Conservation (phyloP, 768 basidiomycete genomes). For the Tulasnella sp. region DNA sequence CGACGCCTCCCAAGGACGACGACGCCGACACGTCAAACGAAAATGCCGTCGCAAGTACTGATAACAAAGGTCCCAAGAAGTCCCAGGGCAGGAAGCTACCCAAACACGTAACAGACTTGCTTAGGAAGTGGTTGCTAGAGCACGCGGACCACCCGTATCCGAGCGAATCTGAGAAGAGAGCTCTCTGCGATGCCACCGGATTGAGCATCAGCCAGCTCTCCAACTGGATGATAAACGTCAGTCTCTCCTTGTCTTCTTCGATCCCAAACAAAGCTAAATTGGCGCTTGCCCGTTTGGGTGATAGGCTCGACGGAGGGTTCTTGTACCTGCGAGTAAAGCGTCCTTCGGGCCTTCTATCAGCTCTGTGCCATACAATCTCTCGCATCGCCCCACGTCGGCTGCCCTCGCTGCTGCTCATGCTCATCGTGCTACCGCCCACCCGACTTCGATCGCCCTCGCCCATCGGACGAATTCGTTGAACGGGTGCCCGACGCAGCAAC, state of each 20-base stretch:
- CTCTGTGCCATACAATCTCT: neutral
- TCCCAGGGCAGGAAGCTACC: conserved; percentile 82
- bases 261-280: neutral
- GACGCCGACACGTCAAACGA: no score
- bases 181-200: conserved; percentile 72
- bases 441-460: neutral
- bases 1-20: no score
- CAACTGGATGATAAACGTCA: conserved; percentile 87
- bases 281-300: neutral
- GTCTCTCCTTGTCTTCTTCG: conserved; percentile 20
- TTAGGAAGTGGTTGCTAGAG: conserved; percentile 79
- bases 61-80: no score
- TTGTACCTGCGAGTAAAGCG: neutral
- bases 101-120: conserved; percentile 79
- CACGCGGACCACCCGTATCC: conserved; percentile 86
- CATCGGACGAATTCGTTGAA: no score
- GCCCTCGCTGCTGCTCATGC: neutral
- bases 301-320: neutral
- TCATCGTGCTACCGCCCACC: neutral
- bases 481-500: no score
- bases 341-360: neutral
- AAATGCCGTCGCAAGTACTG: no score
- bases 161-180: conserved; percentile 82
- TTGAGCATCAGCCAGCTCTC: conserved; percentile 82
- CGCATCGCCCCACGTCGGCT: neutral